Evolutionary conservation across 2,329 filamentous ascomycete species (phyloP).

Genomic region (Verruconis gallopava): DNA sequence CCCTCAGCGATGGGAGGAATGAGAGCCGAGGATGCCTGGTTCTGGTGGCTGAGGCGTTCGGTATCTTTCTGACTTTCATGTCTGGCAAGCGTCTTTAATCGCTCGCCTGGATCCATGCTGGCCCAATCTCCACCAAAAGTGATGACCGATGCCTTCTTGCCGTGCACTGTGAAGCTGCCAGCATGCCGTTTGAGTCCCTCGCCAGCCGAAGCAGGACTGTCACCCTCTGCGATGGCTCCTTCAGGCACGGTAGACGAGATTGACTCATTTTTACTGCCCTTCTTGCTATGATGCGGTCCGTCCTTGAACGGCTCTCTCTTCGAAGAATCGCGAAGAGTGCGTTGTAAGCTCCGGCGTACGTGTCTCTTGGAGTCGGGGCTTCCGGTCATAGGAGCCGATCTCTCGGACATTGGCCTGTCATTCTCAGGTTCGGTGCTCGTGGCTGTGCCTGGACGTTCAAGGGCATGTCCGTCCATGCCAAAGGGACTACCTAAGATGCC

Average conservation of each 20-base stretch:
- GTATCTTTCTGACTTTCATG: conserved; percentile 4
- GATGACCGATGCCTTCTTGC: conserved; percentile 94
- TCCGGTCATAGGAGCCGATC: conserved; percentile 16
- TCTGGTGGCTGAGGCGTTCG: neutral
- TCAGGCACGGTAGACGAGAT: conserved; percentile 44
- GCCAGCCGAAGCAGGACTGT: conserved; percentile 10
- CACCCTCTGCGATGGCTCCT: conserved; percentile 25
- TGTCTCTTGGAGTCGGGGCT: conserved; percentile 47
- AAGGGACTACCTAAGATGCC: neutral
- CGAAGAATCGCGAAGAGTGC: conserved; percentile 51
- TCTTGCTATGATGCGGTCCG: conserved; percentile 48
- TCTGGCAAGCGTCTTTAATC: conserved; percentile 18
- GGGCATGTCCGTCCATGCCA: neutral
- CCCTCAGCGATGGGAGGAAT: neutral
- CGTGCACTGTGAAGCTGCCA: conserved; percentile 89
- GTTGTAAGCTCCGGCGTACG: conserved; percentile 75
- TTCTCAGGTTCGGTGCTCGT: neutral
- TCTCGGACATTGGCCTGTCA: conserved; percentile 10
- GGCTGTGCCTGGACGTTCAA: neutral
- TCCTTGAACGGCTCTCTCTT: conserved; percentile 38
- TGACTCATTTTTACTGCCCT: conserved; percentile 54
- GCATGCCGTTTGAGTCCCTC: conserved; percentile 58
- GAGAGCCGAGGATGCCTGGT: neutral
- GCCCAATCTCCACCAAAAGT: conserved; percentile 92
- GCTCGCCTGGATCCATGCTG: conserved; percentile 23